Base-by-base conservation (phyloP, 2,329 filamentous ascomycete species). In the Thermothelomyces thermophilus region DNA sequence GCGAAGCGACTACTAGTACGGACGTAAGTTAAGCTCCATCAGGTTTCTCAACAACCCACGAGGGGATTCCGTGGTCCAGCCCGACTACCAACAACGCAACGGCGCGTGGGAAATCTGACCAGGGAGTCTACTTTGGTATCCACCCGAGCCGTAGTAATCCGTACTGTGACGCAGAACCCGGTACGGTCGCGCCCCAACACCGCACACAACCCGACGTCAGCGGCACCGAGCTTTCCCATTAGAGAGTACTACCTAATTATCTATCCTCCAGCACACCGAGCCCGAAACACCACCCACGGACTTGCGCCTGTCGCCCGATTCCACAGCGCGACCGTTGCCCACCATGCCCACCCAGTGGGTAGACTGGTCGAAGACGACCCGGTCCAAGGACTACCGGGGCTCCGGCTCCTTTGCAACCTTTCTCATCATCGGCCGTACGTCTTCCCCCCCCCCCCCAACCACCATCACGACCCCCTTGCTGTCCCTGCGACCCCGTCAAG, bases 371-470 rank as follows among this genome's bases (percentile, higher is more conserved):
- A 81, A 81, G 70, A 79, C 70, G 58, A 77, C 76, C 52, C 72
- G 69, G 66, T 80, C 77, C 52, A 72, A 70, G 61, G 69, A 77
- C 68, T 80, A 81, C 62, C 72, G 72, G 58, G 79, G 80, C 50
- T 75, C 80, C 42, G 73, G 74, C 62, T 89, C 89, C 43, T 98
- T 98, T 68, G 90, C 90, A 69, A 96, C 93, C 41, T 96, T 95
- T 66, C 84, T 98, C 70, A 96, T 98, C 66, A 84, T 97, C 60
- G 90, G 89, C 58, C 90, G 91, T 96, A 79, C 66, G 88, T 36
- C 33, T 20, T 36, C 31, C 22, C 35, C 55, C 39, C 47, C 58
- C 40, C 50, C 24, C 50, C 54, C 49, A 50, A 52, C 55, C 46
- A 43, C 41, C 50, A 34, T 26, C n/a, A 42, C 33, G 17, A 33